Percentiles rank a stretch among this genome's conserved stretches.
These are phyloP conservation scores for Kregervanrija fluxuum DNA, from an alignment of 805 yeast genomes.

Conservation along the genomic window DNA sequence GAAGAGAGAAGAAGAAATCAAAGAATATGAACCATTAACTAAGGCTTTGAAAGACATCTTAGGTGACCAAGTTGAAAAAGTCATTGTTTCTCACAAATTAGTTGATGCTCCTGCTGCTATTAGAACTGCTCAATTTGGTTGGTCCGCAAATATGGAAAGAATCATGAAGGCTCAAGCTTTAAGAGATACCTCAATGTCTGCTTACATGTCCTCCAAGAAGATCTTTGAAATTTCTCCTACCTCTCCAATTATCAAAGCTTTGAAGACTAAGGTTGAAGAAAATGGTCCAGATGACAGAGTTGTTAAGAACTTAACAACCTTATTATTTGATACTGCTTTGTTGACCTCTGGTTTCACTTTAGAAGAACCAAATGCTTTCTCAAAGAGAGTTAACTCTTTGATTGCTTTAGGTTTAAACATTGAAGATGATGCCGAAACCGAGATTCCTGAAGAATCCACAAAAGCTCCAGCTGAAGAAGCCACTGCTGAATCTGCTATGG, in stretches of 20 bases:
- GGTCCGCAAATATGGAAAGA: slow-evolving; percentile 99
- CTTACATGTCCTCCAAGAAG: slow-evolving; percentile 99
- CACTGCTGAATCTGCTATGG: slow-evolving; percentile 89
- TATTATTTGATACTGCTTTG: slow-evolving; percentile 95
- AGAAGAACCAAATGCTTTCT: slow-evolving; percentile 97
- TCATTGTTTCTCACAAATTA: slow-evolving; percentile 94
- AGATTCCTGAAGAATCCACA: slow-evolving; percentile 26
- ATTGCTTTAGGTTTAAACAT: slow-evolving; percentile 97
- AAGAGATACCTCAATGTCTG: slow-evolving; percentile 97
- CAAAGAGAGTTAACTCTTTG: slow-evolving; percentile 96
- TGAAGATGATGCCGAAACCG: slow-evolving; percentile 48
- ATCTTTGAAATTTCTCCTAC: slow-evolving; percentile 97
- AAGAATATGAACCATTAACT: slow-evolving; percentile 89
- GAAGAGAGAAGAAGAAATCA: slow-evolving; percentile 85
- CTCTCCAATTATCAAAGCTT: slow-evolving; percentile 91
- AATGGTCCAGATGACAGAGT: slow-evolving; percentile 98
- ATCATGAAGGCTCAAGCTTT: slow-evolving; percentile 99
- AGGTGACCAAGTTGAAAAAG: slow-evolving; percentile 99
- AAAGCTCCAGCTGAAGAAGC: slow-evolving; percentile 33
- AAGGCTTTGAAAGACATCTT: slow-evolving; percentile 93
- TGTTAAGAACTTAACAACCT: slow-evolving; percentile 93
- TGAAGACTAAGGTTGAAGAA: slow-evolving; percentile 91
- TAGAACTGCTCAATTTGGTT: slow-evolving; percentile 99
- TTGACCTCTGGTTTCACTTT: slow-evolving; percentile 98
- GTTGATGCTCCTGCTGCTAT: slow-evolving; percentile 99